Percentiles rank a stretch among this genome's conserved stretches.
These are phyloP conservation scores for Pseudopyrenochaeta lycopersici DNA, from an alignment of 2,329 filamentous ascomycete genomes.

Conservation along the genomic window DNA sequence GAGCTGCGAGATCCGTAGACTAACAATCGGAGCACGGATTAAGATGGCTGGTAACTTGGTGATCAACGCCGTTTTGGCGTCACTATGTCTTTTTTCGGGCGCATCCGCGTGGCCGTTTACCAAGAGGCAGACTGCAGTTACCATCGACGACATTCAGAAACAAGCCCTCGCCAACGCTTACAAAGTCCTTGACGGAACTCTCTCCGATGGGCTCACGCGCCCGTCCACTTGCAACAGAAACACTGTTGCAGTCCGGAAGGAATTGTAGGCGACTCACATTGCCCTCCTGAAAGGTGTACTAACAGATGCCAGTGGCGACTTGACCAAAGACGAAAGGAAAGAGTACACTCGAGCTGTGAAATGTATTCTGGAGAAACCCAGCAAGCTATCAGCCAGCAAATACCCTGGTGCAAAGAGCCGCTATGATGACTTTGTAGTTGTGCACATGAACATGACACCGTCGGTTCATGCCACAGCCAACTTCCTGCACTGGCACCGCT, in stretches of 20 bases:
- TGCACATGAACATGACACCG: constrained; percentile 45
- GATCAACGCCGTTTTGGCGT: constrained; percentile 31
- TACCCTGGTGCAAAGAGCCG: constrained; percentile 43
- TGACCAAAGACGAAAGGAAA: constrained; percentile 38
- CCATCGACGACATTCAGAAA: constrained; percentile 34
- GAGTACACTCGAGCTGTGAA: constrained; percentile 46
- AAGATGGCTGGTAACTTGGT: constrained; percentile 31
- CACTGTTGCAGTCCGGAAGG: constrained; percentile 53
- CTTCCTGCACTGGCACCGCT: constrained; percentile 53
- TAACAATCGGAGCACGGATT: neutral
- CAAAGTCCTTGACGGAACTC: constrained; percentile 38
- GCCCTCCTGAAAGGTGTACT: neutral
- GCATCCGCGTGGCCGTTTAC: constrained; percentile 27
- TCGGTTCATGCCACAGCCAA: constrained; percentile 40
- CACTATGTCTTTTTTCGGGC: constrained; percentile 29
- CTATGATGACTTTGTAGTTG: constrained; percentile 46
- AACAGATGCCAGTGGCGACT: constrained; percentile 28
- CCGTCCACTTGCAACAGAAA: constrained; percentile 46
- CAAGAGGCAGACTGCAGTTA: constrained; percentile 29
- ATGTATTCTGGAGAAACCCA: constrained; percentile 39
- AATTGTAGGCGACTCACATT: constrained; percentile 49
- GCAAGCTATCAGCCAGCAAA: constrained; percentile 32
- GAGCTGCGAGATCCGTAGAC: neutral
- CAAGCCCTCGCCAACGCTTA: constrained; percentile 38
- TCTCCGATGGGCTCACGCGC: constrained; percentile 37